A percentile compares a stretch with the other conserved stretches of the same genome.
phyloP scores from a whole-genome alignment of 2,329 filamentous ascomycete genomes.

The Apiospora arundinis region DNA sequence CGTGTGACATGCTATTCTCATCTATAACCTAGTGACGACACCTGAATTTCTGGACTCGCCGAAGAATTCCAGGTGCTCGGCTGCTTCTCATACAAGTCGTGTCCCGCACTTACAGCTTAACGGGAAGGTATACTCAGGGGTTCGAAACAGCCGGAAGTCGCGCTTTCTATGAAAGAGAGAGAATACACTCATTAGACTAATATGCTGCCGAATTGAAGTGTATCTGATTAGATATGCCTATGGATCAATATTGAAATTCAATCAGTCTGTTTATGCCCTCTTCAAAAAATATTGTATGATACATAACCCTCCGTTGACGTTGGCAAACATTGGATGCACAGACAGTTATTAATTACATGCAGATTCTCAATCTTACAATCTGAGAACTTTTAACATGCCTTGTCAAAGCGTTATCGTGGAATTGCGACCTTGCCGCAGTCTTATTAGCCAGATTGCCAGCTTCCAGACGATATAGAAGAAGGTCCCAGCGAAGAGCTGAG shows the following conservation, averaged over 20 bases:
- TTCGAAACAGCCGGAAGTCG: neutral
- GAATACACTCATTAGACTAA: neutral
- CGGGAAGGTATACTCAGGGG: neutral
- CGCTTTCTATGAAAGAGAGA: no score
- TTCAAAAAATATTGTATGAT: no score
- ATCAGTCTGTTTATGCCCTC: neutral
- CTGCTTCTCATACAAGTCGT: neutral
- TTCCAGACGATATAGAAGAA: neutral
- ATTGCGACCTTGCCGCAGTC: neutral
- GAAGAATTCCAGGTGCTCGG: no score
- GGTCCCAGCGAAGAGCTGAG: neutral
- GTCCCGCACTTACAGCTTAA: neutral
- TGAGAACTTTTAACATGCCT: neutral
- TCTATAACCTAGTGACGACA: neutral
- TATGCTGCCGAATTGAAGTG: neutral
- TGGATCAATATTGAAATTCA: neutral
- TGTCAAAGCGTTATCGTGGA: neutral
- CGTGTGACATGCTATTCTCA: neutral
- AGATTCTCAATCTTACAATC: neutral
- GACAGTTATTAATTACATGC: neutral
- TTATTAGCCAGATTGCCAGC: neutral
- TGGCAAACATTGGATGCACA: neutral
- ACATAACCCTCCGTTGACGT: neutral
- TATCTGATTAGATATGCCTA: neutral
- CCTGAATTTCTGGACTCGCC: neutral